Conservation (phyloP, 2,329 filamentous ascomycete species). For the Ascosphaera apis region DNA sequence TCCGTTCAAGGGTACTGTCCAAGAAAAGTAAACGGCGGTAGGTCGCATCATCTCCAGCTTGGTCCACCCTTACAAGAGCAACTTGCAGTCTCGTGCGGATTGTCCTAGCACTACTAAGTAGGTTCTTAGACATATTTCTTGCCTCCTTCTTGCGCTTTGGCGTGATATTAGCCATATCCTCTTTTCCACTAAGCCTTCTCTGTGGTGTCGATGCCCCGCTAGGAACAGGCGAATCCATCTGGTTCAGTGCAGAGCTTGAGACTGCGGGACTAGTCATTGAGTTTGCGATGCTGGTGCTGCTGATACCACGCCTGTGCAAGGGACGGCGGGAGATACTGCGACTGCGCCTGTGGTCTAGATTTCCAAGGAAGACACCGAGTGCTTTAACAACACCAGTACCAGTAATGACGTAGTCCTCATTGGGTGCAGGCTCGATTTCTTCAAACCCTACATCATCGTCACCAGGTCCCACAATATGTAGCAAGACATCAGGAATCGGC, state of each 20-base stretch:
- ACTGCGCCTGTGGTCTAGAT: slow-evolving; percentile 35
- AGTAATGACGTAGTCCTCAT: slow-evolving; percentile 88
- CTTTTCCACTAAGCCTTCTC: slow-evolving; percentile 25
- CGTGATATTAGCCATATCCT: slow-evolving; percentile 22
- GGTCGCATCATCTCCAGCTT: slow-evolving; percentile 46
- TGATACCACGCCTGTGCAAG: slow-evolving; percentile 1
- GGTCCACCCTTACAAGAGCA: slow-evolving; percentile 52
- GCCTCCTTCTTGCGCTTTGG: slow-evolving; percentile 20
- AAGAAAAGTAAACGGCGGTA: slow-evolving; percentile 70
- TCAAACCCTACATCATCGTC: slow-evolving; percentile 29
- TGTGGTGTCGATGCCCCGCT: slow-evolving; percentile 33
- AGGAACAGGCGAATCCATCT: slow-evolving; percentile 13
- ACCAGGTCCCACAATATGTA: slow-evolving; percentile 61
- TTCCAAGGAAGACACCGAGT: slow-evolving; percentile 69
- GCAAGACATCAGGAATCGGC: slow-evolving; percentile 58
- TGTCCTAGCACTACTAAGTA: slow-evolving; percentile 70
- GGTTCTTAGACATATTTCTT: slow-evolving; percentile 79
- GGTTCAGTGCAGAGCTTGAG: slow-evolving; percentile 1
- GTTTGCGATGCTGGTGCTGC: slow-evolving; percentile 1
- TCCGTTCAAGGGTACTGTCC: slow-evolving; percentile 65
- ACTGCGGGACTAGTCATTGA: background rate
- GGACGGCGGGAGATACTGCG: slow-evolving; percentile 10
- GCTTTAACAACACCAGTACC: slow-evolving; percentile 91
- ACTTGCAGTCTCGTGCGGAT: slow-evolving; percentile 67
- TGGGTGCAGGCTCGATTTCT: slow-evolving; percentile 47